These are phyloP conservation scores for Candolleomyces eurysporus DNA, from an alignment of 768 basidiomycete genomes.

Conservation along the genomic window DNA sequence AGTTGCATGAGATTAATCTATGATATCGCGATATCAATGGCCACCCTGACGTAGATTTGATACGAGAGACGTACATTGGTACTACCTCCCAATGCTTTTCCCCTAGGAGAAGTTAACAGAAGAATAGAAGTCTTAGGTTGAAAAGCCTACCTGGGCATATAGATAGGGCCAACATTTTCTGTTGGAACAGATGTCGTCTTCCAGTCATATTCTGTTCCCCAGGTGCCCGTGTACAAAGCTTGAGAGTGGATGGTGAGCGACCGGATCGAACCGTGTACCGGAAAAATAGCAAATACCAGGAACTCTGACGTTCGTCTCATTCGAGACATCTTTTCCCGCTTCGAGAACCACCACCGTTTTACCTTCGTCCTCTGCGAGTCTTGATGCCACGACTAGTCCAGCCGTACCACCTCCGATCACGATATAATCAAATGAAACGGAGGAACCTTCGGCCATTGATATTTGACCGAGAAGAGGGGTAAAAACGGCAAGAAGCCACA, in stretches of 20 bases:
- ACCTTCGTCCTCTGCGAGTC: neutral
- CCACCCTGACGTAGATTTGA: neutral
- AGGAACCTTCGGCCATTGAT: too few species aligned
- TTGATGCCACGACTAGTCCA: neutral
- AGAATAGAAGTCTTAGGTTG: too few species aligned
- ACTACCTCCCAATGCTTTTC: slow-evolving; percentile 15
- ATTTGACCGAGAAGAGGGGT: too few species aligned
- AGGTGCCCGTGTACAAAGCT: slow-evolving; percentile 20
- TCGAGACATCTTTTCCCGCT: slow-evolving; percentile 34
- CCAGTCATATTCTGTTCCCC: slow-evolving; percentile 17
- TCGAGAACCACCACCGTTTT: neutral
- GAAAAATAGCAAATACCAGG: neutral
- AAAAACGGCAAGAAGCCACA: too few species aligned
- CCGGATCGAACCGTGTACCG: slow-evolving; percentile 31
- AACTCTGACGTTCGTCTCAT: slow-evolving; percentile 44
- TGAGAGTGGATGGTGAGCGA: slow-evolving; percentile 19
- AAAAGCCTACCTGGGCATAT: slow-evolving; percentile 5
- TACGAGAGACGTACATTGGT: slow-evolving; percentile 12
- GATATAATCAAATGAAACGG: neutral
- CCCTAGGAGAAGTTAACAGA: slow-evolving; percentile 5
- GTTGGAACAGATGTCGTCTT: slow-evolving; percentile 11
- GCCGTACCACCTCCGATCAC: neutral
- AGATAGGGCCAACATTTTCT: slow-evolving; percentile 7
- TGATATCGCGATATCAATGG: neutral
- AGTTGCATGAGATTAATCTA: slow-evolving; percentile 14